These are phyloP conservation scores for Glarea lozoyensis DNA, from an alignment of 495 filamentous ascomycete genomes.

Conservation along the genomic window DNA sequence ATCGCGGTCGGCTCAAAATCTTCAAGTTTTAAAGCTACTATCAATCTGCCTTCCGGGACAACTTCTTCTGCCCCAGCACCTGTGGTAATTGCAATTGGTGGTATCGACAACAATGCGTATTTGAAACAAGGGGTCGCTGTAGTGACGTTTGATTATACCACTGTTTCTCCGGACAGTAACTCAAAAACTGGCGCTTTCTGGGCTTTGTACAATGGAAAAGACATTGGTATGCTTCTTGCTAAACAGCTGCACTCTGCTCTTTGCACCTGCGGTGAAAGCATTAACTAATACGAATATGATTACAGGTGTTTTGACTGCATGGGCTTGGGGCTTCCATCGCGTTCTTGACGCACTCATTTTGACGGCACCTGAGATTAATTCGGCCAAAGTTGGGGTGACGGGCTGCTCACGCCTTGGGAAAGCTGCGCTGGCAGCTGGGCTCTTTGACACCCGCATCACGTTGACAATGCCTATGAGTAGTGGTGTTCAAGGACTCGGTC, in stretches of 20 bases:
- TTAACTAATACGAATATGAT: background rate
- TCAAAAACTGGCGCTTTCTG: conserved; percentile 42
- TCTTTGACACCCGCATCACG: conserved; percentile 43
- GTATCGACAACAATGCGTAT: conserved; percentile 43
- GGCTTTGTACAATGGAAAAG: conserved; percentile 40
- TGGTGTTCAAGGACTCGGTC: conserved; percentile 41
- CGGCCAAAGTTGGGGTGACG: conserved; percentile 37
- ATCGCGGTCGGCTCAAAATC: conserved; percentile 38
- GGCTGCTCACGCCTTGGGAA: conserved; percentile 45
- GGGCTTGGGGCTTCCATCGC: conserved; percentile 47
- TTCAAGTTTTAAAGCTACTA: conserved; percentile 34
- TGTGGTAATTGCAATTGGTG: conserved; percentile 46
- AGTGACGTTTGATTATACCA: conserved; percentile 41
- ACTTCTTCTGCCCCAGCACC: conserved; percentile 27
- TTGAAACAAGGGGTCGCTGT: conserved; percentile 39
- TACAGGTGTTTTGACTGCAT: conserved; percentile 38
- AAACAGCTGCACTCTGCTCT: too few species aligned
- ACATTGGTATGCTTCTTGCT: conserved; percentile 32
- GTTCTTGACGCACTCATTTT: conserved; percentile 41
- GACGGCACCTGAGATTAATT: conserved; percentile 40
- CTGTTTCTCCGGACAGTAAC: conserved; percentile 41
- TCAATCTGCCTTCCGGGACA: conserved; percentile 32
- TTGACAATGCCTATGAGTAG: conserved; percentile 48
- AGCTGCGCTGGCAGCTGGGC: conserved; percentile 39
- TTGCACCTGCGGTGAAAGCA: background rate